phyloP scores from a whole-genome alignment of 2,329 filamentous ascomycete genomes.

The Penicillium sp. region DNA sequence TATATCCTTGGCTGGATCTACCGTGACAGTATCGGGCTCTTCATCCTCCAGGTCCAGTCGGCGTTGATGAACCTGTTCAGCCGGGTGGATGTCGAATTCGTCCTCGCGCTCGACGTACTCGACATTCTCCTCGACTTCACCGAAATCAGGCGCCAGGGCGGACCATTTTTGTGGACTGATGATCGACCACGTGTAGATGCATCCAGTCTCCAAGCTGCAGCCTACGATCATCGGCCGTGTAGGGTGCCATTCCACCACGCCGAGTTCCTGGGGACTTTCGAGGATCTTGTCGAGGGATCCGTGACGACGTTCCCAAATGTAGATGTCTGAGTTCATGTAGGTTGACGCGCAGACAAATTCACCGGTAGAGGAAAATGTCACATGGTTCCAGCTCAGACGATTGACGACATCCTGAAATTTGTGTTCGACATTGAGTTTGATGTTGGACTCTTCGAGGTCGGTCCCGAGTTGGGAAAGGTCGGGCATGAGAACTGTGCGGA shows the following conservation, averaged over 20 bases:
- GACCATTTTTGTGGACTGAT: slow-evolving; percentile 96
- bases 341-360: slow-evolving; percentile 97
- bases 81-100: slow-evolving; percentile 95
- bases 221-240: slow-evolving; percentile 82
- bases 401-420: slow-evolving; percentile 99
- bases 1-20: slow-evolving; percentile 66
- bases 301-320: slow-evolving; percentile 94
- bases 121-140: slow-evolving; percentile 96
- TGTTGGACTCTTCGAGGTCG: slow-evolving; percentile 76
- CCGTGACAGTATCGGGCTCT: slow-evolving; percentile 82
- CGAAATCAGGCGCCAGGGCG: slow-evolving; percentile 92
- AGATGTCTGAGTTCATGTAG: slow-evolving; percentile 97
- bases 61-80: slow-evolving; percentile 90
- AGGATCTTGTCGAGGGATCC: slow-evolving; percentile 95
- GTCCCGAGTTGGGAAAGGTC: slow-evolving; percentile 59
- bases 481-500: slow-evolving; percentile 87
- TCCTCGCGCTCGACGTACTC: slow-evolving; percentile 95
- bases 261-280: slow-evolving; percentile 93
- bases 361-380: slow-evolving; percentile 88
- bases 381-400: slow-evolving; percentile 91
- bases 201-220: slow-evolving; percentile 87
- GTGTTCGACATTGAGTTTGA: slow-evolving; percentile 90
- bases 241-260: slow-evolving; percentile 97
- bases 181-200: slow-evolving; percentile 95
- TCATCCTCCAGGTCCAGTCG: slow-evolving; percentile 91